Evolutionary conservation across 2,329 filamentous ascomycete species (phyloP), one percentile per base, ranked within the genome.

Genomic region (Diaporthe aspalathi): DNA sequence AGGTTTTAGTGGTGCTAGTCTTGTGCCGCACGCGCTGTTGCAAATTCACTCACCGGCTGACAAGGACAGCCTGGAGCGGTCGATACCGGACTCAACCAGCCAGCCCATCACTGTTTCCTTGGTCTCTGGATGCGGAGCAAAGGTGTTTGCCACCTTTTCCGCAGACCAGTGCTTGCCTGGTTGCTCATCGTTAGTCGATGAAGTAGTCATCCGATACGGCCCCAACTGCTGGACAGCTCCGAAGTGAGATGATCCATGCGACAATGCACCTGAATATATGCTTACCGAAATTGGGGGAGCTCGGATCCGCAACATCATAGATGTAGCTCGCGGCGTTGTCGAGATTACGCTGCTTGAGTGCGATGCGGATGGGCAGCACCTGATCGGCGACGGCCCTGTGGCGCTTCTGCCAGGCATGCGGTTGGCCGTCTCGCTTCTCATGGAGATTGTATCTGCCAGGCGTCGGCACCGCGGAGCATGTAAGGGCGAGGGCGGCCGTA

Each of bases 71-170:
- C 60, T 63, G 16, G 60, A 63, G 60, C 70, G 60, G 17, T 66
- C 72, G 57, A 82, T 80, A 40, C 80, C 80, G n/a, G 79, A 74
- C 12, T 72, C 70, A 1, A 74, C 72, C 5, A 83, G 73, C 81
- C 81, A 83, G 43, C 71, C 70, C 3, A 75, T 72, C 2, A 83
- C 80, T 5, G 76, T 73, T 17, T 81, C 77, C 12, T 82, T 76
- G 32, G 76, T 78, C 20, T 78, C 74, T 32, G 75, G 70, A 24
- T 76, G 63, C 1, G 82, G 83, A 35, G 81, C 79, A 63, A 84
- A 84, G 66, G 81, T 77, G 35, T 81, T 78, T 40, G 79, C 75
- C 22, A 83, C 79, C 68, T 84, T 79, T 17, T 80, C 74, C 4
- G 78, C 68, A 7, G 77, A 79, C 78, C 82, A 80, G 74, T 84